Evolutionary conservation across 1,284 basidiomycete species (phyloP).

Genomic region (Xanthoconium separans): DNA sequence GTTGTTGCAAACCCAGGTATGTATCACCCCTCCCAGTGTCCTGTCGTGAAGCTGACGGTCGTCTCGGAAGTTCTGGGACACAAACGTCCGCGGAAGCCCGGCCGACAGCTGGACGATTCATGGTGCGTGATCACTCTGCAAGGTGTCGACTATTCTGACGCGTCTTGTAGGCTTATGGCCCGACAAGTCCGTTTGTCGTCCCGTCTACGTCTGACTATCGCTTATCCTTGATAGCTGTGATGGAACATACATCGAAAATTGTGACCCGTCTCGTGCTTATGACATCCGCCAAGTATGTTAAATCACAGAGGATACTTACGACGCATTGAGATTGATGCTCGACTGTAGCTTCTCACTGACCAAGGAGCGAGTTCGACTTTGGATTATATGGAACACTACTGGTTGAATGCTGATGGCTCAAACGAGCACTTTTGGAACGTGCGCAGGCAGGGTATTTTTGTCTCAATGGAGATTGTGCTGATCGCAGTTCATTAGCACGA

Average conservation of each 20-base stretch:
- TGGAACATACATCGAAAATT: constrained; percentile 59
- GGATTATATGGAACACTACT: constrained; percentile 64
- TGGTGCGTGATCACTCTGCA: constrained; percentile 40
- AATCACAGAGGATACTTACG: too few relatives aligned
- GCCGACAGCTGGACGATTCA: constrained; percentile 74
- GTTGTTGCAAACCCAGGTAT: constrained; percentile 61
- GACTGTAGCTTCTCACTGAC: constrained; percentile 50
- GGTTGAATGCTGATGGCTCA: constrained; percentile 62
- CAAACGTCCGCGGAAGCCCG: constrained; percentile 61
- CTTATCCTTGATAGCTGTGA: constrained; percentile 55
- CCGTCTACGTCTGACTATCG: background rate
- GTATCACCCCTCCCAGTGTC: background rate
- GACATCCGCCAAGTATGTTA: constrained; percentile 47
- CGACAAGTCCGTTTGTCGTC: constrained; percentile 51
- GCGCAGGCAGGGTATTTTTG: constrained; percentile 13
- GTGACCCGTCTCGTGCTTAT: constrained; percentile 60
- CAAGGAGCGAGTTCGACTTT: constrained; percentile 62
- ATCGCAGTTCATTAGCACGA: constrained; percentile 47
- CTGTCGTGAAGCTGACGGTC: background rate
- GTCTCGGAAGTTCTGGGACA: constrained; percentile 58
- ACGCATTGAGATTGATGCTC: background rate
- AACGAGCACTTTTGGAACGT: constrained; percentile 76
- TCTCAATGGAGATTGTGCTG: background rate
- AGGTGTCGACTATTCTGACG: constrained; percentile 4
- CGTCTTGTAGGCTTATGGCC: constrained; percentile 61